Evolutionary conservation across 2,329 filamentous ascomycete species (phyloP).

Genomic region (Sporothrix variecibatus): DNA sequence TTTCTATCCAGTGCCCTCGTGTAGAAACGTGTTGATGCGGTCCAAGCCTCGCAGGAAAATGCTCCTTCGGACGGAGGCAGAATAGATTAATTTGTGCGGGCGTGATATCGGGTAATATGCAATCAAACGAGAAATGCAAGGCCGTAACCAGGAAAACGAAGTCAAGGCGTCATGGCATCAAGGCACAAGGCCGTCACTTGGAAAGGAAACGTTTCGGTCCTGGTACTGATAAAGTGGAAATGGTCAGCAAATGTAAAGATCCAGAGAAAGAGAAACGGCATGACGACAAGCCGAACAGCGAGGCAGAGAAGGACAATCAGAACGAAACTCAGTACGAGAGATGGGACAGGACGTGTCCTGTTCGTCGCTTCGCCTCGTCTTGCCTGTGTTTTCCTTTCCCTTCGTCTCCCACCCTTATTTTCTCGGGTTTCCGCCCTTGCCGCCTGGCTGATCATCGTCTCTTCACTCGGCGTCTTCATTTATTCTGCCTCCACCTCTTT

Average conservation of each 20-base stretch:
- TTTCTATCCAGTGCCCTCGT: not conserved
- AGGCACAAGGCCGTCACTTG: not conserved
- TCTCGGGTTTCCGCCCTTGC: not conserved
- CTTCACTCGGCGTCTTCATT: not conserved
- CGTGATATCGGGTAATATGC: not conserved
- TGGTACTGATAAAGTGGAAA: not conserved
- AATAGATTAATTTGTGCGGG: not conserved
- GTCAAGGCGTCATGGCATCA: not conserved
- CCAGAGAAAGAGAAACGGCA: not conserved
- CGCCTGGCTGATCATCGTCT: not conserved
- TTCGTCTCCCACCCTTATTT: not conserved
- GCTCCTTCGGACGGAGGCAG: not conserved
- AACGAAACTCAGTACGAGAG: not conserved
- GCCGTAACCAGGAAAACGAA: not conserved
- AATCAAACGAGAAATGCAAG: not conserved
- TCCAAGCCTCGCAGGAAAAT: not conserved
- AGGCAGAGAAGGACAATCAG: not conserved
- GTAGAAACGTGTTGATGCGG: not conserved
- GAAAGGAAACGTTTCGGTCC: not conserved
- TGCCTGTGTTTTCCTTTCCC: not conserved
- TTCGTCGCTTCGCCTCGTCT: conserved; percentile 8
- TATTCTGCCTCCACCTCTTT: not conserved
- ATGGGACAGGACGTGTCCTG: not conserved
- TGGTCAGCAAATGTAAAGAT: not conserved
- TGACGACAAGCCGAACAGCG: not conserved